Evolutionary conservation across 2,329 filamentous ascomycete species (phyloP), one percentile per base, ranked within the genome.

Genomic region (Verticillium nubilum): DNA sequence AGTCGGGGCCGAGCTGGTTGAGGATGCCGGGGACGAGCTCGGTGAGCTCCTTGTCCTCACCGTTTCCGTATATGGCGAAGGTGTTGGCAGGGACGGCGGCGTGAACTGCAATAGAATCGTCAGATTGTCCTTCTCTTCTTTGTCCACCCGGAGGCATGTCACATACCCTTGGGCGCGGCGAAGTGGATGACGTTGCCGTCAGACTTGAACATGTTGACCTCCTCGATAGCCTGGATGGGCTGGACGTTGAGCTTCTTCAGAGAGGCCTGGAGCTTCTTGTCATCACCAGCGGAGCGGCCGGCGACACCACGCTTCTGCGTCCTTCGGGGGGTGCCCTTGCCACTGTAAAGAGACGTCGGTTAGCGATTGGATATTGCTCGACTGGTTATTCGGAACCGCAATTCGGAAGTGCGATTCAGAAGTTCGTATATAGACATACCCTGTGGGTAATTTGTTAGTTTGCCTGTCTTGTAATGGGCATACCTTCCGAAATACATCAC

Each of bases 161-260:
- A 82, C 86, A 74, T 81, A 98, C 95, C 95, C 86, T 97, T 97
- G 70, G 95, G 95, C 73, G 91, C 91, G 72, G 92, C 90, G 78
- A 99, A 99, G 87, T 99, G 95, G 74, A 99, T 98, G 78, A 99
- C 95, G 79, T 99, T 99, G 79, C 95, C 95, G 77, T 99, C 95
- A 76, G 91, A 90, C 90, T 99, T 99, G 89, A 99, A 99, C 95
- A 99, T 99, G 89, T 99, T 99, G 78, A 99, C 95, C 85, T 99
- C 95, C 88, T 99, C 95, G 72, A 99, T 99, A 68, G 91, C 92
- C 84, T 96, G 93, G 80, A 99, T 98, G 73, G 95, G 95, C 87
- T 99, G 95, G 62, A 96, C 94, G 81, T 98, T 98, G 78, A 99
- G 88, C 90, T 99, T 99, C 91, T 99, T 99, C 68, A 99, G 86